Evolutionary conservation across 2,329 filamentous ascomycete species (phyloP).

Genomic region (Trichoderma harzianum): DNA sequence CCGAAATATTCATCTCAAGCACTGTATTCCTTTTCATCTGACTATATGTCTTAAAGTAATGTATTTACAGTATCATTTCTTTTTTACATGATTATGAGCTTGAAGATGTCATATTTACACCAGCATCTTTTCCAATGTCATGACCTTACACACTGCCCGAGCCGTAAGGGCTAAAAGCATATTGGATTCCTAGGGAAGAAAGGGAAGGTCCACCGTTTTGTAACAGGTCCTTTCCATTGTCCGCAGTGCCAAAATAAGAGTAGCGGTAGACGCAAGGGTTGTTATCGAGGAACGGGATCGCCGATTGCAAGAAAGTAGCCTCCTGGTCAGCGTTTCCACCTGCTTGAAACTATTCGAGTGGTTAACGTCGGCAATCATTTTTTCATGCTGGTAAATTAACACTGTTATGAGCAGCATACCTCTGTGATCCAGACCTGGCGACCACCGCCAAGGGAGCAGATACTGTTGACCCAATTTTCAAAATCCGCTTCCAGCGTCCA

Average conservation of each 20-base stretch:
- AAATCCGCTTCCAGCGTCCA: slow-evolving; percentile 38
- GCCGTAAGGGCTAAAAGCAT: background rate
- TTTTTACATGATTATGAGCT: background rate
- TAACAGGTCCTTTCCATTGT: background rate
- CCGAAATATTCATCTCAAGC: background rate
- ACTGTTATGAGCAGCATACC: slow-evolving; percentile 14
- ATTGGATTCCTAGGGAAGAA: background rate
- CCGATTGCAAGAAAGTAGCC: slow-evolving; percentile 38
- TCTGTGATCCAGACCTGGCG: slow-evolving; percentile 47
- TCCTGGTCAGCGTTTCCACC: slow-evolving; percentile 38
- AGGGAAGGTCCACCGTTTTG: background rate
- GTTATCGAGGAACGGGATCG: slow-evolving; percentile 43
- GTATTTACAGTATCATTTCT: background rate
- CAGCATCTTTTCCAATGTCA: background rate
- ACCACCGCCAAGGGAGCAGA: slow-evolving; percentile 34
- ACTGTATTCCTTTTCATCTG: background rate
- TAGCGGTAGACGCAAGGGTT: slow-evolving; percentile 39
- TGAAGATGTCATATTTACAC: background rate
- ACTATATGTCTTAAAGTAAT: background rate
- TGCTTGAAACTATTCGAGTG: slow-evolving; percentile 18
- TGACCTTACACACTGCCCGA: background rate
- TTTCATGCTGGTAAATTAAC: background rate
- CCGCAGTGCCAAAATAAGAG: slow-evolving; percentile 33
- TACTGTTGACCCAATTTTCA: slow-evolving; percentile 40
- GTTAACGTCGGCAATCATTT: background rate